A percentile compares a stretch with the other conserved stretches of the same genome.
Conservation (phyloP, 129 eudicot genomes). For the Pseudognaphalium luteoalbum region DNA sequence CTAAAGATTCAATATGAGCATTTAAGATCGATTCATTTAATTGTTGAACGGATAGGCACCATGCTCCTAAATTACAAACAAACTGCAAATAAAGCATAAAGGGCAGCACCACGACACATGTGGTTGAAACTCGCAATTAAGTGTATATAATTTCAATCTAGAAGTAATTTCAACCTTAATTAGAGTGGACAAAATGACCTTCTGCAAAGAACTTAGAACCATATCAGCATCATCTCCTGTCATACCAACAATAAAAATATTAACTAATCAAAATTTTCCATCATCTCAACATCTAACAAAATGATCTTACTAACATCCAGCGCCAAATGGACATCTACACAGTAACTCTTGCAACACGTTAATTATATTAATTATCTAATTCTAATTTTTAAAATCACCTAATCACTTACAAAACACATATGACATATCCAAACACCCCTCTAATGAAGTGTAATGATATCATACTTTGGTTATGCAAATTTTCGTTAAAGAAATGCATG, state of each 20-base stretch:
- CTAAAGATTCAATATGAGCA: constrained; percentile 50
- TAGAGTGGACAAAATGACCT: constrained; percentile 57
- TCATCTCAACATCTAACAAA: neutral
- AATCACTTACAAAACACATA: neutral
- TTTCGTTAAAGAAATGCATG: no score
- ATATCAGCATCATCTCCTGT: constrained; percentile 54
- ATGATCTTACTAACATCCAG: neutral
- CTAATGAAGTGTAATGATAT: neutral
- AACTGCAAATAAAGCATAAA: constrained; percentile 45
- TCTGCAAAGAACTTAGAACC: constrained; percentile 55
- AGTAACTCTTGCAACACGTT: neutral
- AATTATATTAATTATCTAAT: neutral
- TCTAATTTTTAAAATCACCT: neutral
- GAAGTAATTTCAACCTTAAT: constrained; percentile 47
- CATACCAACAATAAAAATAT: constrained; percentile 19
- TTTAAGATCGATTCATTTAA: constrained; percentile 43
- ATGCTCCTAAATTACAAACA: constrained; percentile 86
- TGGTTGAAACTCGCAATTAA: neutral
- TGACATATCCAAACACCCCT: neutral
- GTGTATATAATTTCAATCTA: neutral
- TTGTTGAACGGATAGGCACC: constrained; percentile 95
- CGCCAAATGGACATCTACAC: neutral
- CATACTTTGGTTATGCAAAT: no score
- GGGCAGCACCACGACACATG: neutral
- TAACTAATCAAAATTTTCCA: neutral